Conservation (phyloP, 306 rosid species). For the Urtica urens region DNA sequence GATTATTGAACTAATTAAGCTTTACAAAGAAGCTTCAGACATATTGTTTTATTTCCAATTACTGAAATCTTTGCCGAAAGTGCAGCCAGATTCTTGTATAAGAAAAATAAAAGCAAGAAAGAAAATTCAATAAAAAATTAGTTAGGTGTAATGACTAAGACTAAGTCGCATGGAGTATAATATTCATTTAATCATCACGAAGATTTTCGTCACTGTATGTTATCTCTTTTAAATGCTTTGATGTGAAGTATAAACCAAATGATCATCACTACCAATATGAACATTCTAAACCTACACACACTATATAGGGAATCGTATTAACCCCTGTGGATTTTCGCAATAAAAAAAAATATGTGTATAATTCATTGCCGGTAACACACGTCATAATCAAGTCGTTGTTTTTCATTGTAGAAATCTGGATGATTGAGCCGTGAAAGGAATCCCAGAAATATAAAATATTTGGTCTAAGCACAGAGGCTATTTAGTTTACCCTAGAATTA, state of each 20-base stretch:
- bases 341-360: too few relatives aligned
- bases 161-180: background rate
- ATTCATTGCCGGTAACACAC: background rate
- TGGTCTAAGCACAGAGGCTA: background rate
- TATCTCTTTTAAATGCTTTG: background rate
- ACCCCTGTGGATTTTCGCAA: background rate
- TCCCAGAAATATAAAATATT: constrained; percentile 7
- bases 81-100: constrained; percentile 1
- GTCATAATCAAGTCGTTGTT: constrained; percentile 31
- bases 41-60: background rate
- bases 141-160: too few relatives aligned
- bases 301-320: background rate
- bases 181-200: background rate
- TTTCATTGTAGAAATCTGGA: constrained; percentile 18
- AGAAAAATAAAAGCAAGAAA: background rate
- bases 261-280: background rate
- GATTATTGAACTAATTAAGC: background rate
- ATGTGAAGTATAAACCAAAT: background rate
- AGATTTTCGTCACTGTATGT: background rate
- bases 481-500: constrained; percentile 1
- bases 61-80: constrained; percentile 5
- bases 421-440: constrained; percentile 14
- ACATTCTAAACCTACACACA: background rate
- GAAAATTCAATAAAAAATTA: too few relatives aligned
- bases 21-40: background rate